Base-by-base conservation (phyloP, 202 grass and related monocot genomes). In the Panicum hallii region DNA sequence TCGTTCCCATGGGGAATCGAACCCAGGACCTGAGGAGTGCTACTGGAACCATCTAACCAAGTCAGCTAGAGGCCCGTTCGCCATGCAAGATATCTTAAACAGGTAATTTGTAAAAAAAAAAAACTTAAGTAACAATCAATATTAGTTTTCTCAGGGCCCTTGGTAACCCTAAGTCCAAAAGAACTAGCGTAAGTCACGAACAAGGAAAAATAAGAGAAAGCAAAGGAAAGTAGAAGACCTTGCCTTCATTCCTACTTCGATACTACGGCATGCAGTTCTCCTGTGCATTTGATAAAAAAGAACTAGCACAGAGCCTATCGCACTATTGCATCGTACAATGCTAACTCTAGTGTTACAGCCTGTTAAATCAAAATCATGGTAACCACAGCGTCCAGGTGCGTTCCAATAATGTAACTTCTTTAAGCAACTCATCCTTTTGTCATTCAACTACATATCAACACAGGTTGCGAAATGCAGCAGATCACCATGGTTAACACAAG, bases 121-220 rank as follows among this genome's bases (percentile, higher is more conserved):
- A 36, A 75, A 79, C 20, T 15, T 23, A 23, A 53, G 47, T 28
- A 71, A 43, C 26, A 69, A 56, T 69, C 13, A 1, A 69, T 10
- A 70, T 30, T 57, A 70, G 14, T 81, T 81, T 26, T 56, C 49
- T 66, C 62, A 41, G 65, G 5, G 9, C 11, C 14, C 14, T 22
- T 54, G 64, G 78, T 50, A 69, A 80, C 34, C 6, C 19, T 9
- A 80, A 56, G 64, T 42, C 8, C 49, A 81, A 54, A 54, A 69
- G n/a, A 54, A 55, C 78, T 17, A 55, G 47, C 32, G 67, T 32
- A 68, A 38, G 48, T 54, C 19, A 41, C 17, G 56, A 75, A 73
- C 52, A 56, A 54, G 30, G 17, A 4, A 54, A 52, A 55, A 22
- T 75, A 75, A 75, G 34, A 75, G 17, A 74, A 56, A 75, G 11